Conservation (phyloP, 2,329 filamentous ascomycete species). For the Pyrenochaeta sp. region DNA sequence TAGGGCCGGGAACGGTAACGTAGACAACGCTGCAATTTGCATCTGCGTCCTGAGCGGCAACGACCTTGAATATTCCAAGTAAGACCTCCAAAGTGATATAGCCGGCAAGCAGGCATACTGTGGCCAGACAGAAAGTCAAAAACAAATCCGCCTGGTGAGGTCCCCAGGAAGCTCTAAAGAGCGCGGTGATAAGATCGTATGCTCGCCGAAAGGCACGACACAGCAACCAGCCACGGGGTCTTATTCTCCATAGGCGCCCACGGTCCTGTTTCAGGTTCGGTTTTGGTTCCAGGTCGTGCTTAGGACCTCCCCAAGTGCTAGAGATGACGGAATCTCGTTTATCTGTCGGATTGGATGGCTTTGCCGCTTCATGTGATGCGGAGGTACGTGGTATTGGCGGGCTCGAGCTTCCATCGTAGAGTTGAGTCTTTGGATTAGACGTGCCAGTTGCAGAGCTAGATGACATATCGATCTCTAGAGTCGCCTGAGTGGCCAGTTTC, state of each 20-base stretch:
- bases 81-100: slow-evolving; percentile 34
- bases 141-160: slow-evolving; percentile 24
- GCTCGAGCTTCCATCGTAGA: neutral
- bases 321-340: slow-evolving; percentile 27
- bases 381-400: neutral
- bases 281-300: neutral
- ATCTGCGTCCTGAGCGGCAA: slow-evolving; percentile 33
- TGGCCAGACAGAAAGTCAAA: slow-evolving; percentile 17
- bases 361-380: neutral
- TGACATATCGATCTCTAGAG: neutral
- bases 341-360: neutral
- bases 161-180: slow-evolving; percentile 17
- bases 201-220: slow-evolving; percentile 25
- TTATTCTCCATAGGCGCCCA: neutral
- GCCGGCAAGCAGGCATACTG: slow-evolving; percentile 16
- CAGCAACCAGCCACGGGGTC: slow-evolving; percentile 30
- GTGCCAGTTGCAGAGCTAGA: neutral
- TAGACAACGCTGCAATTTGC: slow-evolving; percentile 44
- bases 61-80: slow-evolving; percentile 26
- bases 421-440: neutral
- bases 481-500: neutral
- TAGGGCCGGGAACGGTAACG: slow-evolving; percentile 43
- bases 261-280: neutral
- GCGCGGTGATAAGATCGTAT: slow-evolving; percentile 13
- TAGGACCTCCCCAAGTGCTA: neutral